A percentile compares a stretch with the other conserved stretches of the same genome.
Evolutionary conservation across 345 rosid species (phyloP).

Genomic region (Eucalyptus melliodora): DNA sequence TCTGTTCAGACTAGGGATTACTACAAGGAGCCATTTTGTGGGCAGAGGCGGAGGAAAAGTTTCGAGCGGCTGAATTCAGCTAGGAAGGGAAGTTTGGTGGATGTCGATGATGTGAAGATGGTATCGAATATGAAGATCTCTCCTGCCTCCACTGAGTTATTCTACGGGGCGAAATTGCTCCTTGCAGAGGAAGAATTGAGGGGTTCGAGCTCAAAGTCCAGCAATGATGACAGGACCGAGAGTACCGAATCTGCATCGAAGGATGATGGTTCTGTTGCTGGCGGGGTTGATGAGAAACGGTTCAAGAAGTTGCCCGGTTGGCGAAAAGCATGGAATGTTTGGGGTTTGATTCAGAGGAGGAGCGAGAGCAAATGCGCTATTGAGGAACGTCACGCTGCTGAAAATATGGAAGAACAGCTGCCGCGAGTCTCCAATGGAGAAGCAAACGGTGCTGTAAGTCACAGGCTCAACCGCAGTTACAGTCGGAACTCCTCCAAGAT

Average conservation of each 20-base stretch:
- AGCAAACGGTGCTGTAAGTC: background rate
- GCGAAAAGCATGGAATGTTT: conserved; percentile 52
- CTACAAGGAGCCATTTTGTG: conserved; percentile 37
- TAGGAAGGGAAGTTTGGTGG: conserved; percentile 35
- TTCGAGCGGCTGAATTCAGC: conserved; percentile 51
- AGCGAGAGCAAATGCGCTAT: conserved; percentile 7
- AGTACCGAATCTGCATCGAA: conserved; percentile 21
- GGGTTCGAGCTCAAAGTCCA: conserved; percentile 47
- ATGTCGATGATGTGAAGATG: conserved; percentile 55
- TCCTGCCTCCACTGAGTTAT: conserved; percentile 49
- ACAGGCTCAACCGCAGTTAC: background rate
- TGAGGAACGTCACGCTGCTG: background rate
- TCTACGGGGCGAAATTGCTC: conserved; percentile 50
- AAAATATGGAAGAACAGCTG: background rate
- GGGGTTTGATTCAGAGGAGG: conserved; percentile 57
- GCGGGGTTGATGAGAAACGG: conserved; percentile 16
- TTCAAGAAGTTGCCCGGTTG: conserved; percentile 33
- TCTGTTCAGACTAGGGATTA: conserved; percentile 70
- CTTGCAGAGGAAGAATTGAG: conserved; percentile 42
- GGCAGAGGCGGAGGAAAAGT: conserved; percentile 49
- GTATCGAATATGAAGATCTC: conserved; percentile 56
- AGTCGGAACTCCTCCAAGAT: background rate
- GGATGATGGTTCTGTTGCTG: conserved; percentile 32
- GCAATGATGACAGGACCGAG: conserved; percentile 16
- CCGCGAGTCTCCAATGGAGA: background rate